phyloP scores from a whole-genome alignment of 805 yeast species.

The Saccharomycopsis schoenii region DNA sequence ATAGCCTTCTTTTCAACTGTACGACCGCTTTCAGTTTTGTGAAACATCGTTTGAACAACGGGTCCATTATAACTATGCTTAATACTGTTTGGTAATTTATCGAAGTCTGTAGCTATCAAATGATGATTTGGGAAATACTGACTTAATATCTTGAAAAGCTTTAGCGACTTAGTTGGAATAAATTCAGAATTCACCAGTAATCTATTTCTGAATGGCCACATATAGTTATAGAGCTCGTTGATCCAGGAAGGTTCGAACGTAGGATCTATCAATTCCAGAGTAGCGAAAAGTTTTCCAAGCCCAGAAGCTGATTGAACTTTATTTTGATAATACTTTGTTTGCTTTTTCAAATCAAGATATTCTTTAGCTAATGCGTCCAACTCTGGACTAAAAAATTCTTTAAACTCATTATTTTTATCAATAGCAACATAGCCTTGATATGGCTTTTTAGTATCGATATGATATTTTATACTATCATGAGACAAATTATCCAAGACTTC shows the following conservation, averaged over 20 bases:
- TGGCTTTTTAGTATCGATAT: slow-evolving; percentile 54
- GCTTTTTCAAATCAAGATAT: slow-evolving; percentile 47
- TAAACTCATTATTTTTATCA: slow-evolving; percentile 65
- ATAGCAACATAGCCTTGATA: slow-evolving; percentile 70
- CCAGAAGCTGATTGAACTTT: neutral
- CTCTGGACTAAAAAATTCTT: slow-evolving; percentile 58
- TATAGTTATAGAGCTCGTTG: slow-evolving; percentile 35
- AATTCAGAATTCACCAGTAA: slow-evolving; percentile 59
- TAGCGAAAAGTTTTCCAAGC: neutral
- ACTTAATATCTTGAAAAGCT: slow-evolving; percentile 53
- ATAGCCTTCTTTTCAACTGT: neutral
- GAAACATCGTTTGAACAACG: slow-evolving; percentile 18
- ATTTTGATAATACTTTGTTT: slow-evolving; percentile 25
- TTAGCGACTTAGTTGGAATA: slow-evolving; percentile 66
- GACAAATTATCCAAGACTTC: slow-evolving; percentile 81
- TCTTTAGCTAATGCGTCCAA: slow-evolving; percentile 46
- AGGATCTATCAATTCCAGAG: neutral
- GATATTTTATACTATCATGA: slow-evolving; percentile 74
- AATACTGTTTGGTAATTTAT: slow-evolving; percentile 29
- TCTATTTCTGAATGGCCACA: slow-evolving; percentile 58
- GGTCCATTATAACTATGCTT: slow-evolving; percentile 19
- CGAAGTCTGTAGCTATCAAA: slow-evolving; percentile 64
- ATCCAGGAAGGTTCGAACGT: slow-evolving; percentile 20
- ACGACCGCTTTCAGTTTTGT: neutral
- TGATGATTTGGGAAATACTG: slow-evolving; percentile 67